Evolutionary conservation across 1,139 yeast genomes (phyloP), one percentile per base, ranked within the genome.

Genomic region (Scheffersomyces segobiensis): DNA sequence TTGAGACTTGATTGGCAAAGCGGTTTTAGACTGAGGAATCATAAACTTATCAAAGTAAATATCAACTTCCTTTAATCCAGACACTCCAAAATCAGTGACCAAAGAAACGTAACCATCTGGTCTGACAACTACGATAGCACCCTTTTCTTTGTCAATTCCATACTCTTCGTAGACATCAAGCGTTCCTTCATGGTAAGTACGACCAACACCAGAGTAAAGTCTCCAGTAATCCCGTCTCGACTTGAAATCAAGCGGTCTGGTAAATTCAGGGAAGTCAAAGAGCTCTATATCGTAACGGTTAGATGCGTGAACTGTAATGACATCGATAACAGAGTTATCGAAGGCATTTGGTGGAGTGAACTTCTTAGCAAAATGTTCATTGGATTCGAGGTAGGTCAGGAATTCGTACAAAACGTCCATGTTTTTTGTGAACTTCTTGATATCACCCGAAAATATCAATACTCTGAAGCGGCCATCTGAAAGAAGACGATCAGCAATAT

Each of bases 61-160:
- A 32, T 63, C 66, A 55, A 72, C 64, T 50, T 64, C 60, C 18
- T 63, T 56, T 53, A 69, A 63, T 22, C 74, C 74, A 12, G 56
- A 57, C 20, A 52, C 52, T 18, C 56, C 56, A 52, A 59, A 63
- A 32, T 64, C 66, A 19, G 68, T 60, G 20, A 72, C 72, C 39
- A 62, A 52, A 20, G 76, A 67, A 39, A 74, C 72, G 55, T 75
- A 73, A 3, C 77, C 76, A 63, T 75, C 79, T n/a, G 79, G 79
- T 52, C 79, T 63, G 19, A 72, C 60, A 39, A 75, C 71, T 24
- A 72, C 55, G 42, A 75, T 57, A 14, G 71, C 69, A 21, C 77
- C 75, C 8, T 58, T 60, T 24, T 64, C 55, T 18, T 67, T 64
- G 54, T 69, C 68, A 50, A 73, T 65, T 5, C 75, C 77, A 55